These are phyloP conservation scores for Trametes pubescens DNA, from an alignment of 1,284 basidiomycete species.

Conservation along the genomic window DNA sequence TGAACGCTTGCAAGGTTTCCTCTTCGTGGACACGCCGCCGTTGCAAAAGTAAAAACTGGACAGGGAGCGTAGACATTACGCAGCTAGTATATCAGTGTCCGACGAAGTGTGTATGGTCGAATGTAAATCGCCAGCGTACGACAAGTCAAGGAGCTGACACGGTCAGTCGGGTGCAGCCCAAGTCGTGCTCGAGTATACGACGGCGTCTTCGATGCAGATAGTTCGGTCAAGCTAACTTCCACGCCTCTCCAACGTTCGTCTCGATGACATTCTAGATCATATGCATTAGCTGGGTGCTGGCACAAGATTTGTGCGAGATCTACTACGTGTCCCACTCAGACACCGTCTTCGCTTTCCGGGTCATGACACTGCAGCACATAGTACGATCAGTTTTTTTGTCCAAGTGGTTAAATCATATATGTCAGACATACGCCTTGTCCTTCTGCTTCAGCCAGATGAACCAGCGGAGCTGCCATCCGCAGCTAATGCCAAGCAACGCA, in stretches of 20 bases:
- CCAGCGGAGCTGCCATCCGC: slow-evolving; percentile 46
- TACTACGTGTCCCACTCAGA: slow-evolving; percentile 61
- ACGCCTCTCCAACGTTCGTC: slow-evolving; percentile 56
- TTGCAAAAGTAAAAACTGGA: slow-evolving; percentile 10
- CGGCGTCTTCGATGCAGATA: slow-evolving; percentile 14
- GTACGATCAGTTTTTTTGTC: slow-evolving; percentile 3
- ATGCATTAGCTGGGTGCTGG: background rate
- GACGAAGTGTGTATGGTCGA: background rate
- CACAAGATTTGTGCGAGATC: slow-evolving; percentile 11
- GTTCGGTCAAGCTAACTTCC: slow-evolving; percentile 40
- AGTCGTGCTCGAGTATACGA: background rate
- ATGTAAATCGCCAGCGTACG: too few relatives aligned
- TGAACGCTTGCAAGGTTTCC: slow-evolving; percentile 12
- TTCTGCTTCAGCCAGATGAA: slow-evolving; percentile 46
- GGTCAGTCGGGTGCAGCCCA: too few relatives aligned
- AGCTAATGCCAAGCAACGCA: slow-evolving; percentile 43
- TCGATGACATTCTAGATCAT: slow-evolving; percentile 57
- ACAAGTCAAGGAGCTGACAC: background rate
- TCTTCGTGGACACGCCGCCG: slow-evolving; percentile 35
- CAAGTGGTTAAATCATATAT: background rate
- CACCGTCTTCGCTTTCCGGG: slow-evolving; percentile 49
- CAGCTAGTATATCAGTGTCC: background rate
- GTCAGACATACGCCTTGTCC: slow-evolving; percentile 48
- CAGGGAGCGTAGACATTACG: background rate
- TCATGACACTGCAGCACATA: slow-evolving; percentile 44